A percentile compares a stretch with the other conserved stretches of the same genome.
Evolutionary conservation across 371 early-diverging fungal species (phyloP).

Genomic region (Mucor racemosus): DNA sequence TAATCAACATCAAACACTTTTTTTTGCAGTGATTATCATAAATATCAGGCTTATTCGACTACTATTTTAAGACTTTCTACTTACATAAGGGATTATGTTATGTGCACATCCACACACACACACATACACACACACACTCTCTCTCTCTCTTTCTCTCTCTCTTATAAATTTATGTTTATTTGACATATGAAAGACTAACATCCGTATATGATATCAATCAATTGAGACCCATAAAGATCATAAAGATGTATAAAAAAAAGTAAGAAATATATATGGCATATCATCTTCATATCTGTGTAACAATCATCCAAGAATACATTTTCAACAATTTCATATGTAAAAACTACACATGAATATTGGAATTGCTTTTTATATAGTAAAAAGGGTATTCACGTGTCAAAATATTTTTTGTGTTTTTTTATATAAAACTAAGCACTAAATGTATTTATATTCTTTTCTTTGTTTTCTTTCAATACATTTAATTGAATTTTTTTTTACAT

Average conservation of each 20-base stretch:
- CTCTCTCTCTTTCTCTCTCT: no score
- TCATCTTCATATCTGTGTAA: not conserved
- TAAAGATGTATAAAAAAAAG: not conserved
- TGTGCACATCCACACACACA: not conserved
- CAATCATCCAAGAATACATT: not conserved
- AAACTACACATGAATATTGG: not conserved
- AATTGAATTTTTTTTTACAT: conserved; percentile 15
- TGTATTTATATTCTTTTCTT: conserved; percentile 11
- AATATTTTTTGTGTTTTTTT: not conserved
- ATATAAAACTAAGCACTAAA: conserved; percentile 8
- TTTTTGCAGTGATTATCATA: no score
- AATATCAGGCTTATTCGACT: no score
- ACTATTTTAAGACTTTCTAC: not conserved
- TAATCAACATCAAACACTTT: no score
- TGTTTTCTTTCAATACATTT: conserved; percentile 12
- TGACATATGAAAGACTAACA: not conserved
- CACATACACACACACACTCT: not conserved
- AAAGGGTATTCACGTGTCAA: conserved; percentile 24
- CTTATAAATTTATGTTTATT: not conserved
- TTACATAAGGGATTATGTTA: not conserved
- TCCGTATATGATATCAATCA: not conserved
- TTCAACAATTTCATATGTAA: conserved; percentile 13
- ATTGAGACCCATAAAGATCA: no score
- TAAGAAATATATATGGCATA: not conserved
- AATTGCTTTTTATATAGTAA: not conserved